Conservation (phyloP, 169 alveolate genomes). For the Perkinsus olseni region DNA sequence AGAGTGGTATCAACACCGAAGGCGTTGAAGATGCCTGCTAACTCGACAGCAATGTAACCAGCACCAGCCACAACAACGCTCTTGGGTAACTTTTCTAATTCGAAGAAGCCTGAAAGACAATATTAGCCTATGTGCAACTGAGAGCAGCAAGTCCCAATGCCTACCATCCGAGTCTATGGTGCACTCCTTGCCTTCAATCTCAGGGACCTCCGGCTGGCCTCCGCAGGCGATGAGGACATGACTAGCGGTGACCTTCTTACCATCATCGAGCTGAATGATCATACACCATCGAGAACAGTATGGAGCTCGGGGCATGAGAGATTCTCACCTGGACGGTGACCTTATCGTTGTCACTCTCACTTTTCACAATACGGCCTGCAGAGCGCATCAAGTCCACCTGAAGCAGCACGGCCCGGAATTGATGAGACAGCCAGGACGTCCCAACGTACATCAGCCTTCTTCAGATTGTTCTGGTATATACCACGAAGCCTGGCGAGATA, state of each 20-base stretch:
- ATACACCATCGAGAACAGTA: not conserved
- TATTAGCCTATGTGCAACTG: no score
- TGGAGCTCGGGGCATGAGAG: no score
- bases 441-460: slow-evolving; percentile 48
- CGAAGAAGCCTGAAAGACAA: slow-evolving; percentile 61
- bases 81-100: slow-evolving; percentile 71
- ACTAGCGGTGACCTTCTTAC: slow-evolving; percentile 39
- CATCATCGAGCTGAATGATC: not conserved
- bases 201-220: slow-evolving; percentile 1
- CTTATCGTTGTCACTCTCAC: not conserved
- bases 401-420: no score
- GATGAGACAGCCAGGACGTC: not conserved
- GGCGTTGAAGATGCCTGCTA: slow-evolving; percentile 74
- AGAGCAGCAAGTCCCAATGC: slow-evolving; percentile 49
- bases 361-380: not conserved
- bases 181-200: slow-evolving; percentile 49
- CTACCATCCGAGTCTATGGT: slow-evolving; percentile 72
- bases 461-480: slow-evolving; percentile 51
- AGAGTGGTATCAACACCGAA: slow-evolving; percentile 76
- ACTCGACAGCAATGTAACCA: slow-evolving; percentile 87
- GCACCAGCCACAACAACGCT: slow-evolving; percentile 85
- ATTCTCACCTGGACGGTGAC: not conserved
- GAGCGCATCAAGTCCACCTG: not conserved
- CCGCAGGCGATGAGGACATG: slow-evolving; percentile 17
- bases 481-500: slow-evolving; percentile 61